Conservation (phyloP, 257 asterid genomes). For the Marsdenia floribunda region DNA sequence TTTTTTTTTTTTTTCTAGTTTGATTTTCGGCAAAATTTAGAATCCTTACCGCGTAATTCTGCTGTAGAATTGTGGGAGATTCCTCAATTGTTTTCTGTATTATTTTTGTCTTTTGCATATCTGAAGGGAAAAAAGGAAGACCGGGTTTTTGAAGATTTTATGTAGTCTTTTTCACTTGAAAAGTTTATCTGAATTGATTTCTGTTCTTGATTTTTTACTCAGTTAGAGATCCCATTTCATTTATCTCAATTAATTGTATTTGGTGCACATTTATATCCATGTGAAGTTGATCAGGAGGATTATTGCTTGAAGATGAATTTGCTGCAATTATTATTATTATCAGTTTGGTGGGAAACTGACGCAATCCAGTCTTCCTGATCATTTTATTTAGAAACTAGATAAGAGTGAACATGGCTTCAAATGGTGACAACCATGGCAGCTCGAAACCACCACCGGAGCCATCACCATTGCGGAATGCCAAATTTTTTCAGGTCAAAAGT, state of each 20-base stretch:
- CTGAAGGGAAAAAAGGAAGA: neutral
- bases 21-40: neutral
- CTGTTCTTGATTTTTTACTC: neutral
- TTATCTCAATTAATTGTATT: neutral
- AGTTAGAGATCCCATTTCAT: neutral
- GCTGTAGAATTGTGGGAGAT: neutral
- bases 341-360: constrained; percentile 7
- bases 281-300: neutral
- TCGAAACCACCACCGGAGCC: constrained; percentile 97
- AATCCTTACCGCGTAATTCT: neutral
- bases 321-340: constrained; percentile 9
- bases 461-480: constrained; percentile 86
- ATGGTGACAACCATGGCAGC: constrained; percentile 46
- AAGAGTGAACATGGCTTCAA: constrained; percentile 48
- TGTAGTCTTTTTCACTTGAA: neutral
- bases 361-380: neutral
- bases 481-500: constrained; percentile 64
- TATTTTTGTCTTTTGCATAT: neutral
- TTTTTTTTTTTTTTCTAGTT: no score
- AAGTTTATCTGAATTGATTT: neutral
- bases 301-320: neutral
- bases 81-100: neutral
- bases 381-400: constrained; percentile 21
- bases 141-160: neutral
- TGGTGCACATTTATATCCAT: neutral